These are phyloP conservation scores for Kwoniella sp. DNA, from an alignment of 768 basidiomycete genomes.

Conservation along the genomic window DNA sequence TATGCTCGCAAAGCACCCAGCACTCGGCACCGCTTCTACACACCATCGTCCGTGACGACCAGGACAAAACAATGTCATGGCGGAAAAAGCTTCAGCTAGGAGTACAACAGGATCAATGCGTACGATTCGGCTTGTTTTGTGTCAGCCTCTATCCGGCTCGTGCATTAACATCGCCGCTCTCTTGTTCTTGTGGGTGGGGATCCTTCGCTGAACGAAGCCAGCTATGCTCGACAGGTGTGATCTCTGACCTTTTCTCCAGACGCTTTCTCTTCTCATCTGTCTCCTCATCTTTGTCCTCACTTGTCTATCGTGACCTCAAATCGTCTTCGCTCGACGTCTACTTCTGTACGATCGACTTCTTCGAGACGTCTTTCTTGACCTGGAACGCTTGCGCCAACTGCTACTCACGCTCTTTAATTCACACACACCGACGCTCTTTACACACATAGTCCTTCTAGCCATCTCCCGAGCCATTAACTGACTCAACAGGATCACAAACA, in stretches of 20 bases:
- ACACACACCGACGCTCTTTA: conserved; percentile 7
- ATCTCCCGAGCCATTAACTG: neutral
- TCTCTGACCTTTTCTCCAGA: neutral
- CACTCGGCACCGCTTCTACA: neutral
- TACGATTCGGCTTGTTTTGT: neutral
- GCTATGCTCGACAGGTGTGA: neutral
- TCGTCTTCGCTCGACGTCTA: neutral
- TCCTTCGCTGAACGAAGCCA: neutral
- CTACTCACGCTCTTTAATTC: conserved; percentile 3
- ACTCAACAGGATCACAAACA: too few species aligned
- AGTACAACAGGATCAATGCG: neutral
- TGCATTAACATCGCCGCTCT: conserved; percentile 3
- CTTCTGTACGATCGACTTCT: neutral
- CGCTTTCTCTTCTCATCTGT: neutral
- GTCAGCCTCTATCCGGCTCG: neutral
- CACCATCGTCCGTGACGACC: neutral
- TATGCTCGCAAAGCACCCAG: neutral
- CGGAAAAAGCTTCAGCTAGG: too few species aligned
- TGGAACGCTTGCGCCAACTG: neutral
- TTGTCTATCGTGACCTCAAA: neutral
- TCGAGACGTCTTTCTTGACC: too few species aligned
- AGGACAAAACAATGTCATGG: neutral
- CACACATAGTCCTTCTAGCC: neutral
- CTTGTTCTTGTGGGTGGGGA: neutral
- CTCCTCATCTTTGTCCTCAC: neutral